Conservation (phyloP, 2,329 filamentous ascomycete genomes). For the Sarocladium kiliense region DNA sequence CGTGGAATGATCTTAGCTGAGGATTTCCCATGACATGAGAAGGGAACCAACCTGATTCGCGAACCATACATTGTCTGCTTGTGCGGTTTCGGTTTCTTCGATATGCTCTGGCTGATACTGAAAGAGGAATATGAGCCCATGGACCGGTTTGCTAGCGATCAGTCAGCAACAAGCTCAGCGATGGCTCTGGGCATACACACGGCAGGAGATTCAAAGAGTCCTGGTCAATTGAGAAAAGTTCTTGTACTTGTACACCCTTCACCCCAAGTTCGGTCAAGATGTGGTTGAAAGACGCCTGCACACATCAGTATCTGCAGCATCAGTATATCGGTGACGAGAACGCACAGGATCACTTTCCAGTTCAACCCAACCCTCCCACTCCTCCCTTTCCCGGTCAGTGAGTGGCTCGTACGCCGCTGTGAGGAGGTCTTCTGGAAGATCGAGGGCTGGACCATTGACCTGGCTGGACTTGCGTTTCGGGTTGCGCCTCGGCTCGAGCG, state of each 20-base stretch:
- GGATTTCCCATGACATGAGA: not conserved
- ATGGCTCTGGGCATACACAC: conserved; percentile 33
- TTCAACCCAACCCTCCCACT: conserved; percentile 73
- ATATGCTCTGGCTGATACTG: conserved; percentile 3
- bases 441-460: conserved; percentile 16
- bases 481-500: conserved; percentile 25
- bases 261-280: conserved; percentile 79
- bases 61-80: conserved; percentile 72
- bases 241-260: conserved; percentile 65
- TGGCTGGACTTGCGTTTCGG: conserved; percentile 41
- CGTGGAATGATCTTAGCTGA: conserved; percentile 11
- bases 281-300: conserved; percentile 74
- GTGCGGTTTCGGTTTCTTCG: conserved; percentile 19
- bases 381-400: conserved; percentile 45
- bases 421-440: conserved; percentile 35
- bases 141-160: not conserved
- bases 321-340: not conserved
- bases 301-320: not conserved
- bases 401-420: conserved; percentile 42
- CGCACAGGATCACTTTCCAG: conserved; percentile 80
- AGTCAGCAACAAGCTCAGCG: not conserved
- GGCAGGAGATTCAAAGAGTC: conserved; percentile 57
- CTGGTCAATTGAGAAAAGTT: conserved; percentile 70
- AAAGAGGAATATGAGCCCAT: conserved; percentile 9
- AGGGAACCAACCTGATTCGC: conserved; percentile 68